Evolutionary conservation across 2,329 filamentous ascomycete genomes (phyloP), one percentile per base, ranked within the genome.

Genomic region (Aspergillus fijiensis): DNA sequence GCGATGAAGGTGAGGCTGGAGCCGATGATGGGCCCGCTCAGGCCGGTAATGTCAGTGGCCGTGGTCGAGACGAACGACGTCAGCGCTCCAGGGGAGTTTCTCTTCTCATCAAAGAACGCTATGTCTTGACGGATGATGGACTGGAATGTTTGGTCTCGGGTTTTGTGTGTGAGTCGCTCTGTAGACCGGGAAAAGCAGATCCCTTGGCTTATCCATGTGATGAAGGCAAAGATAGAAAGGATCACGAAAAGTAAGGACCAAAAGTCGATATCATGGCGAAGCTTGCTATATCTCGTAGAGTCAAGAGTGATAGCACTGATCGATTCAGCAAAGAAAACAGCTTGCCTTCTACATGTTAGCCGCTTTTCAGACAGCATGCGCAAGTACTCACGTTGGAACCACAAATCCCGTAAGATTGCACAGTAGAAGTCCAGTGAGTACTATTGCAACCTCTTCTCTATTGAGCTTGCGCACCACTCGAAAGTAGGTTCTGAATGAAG

Each of bases 21-120:
- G 2, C 55, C 55, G 9, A 61, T 45, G 5, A 49, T 47, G 2
- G 55, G 29, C 3, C 59, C 59, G 3, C 55, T 47, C 5, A 61
- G 27, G 3, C 59, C 59, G 6, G 55, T 39, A 14, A 61, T 50
- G 16, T 58, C 45, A 5, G 27, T 31, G 3, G 55, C 42, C 1
- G n/a, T 45, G 4, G 42, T 51, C 14, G 45, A 39, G 16, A 58
- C 31, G 4, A 55, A 48, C 5, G 55, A 45, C 5, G 39, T 45
- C 39, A 45, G 39, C n/a, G 39, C 39, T 16, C 39, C 39, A 45
- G 39, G 39, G 14, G 39, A 45, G 16, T 45, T 45, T n/a, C 5
- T 45, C 39, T 45, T 45, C 5, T 45, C 39, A n/a, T 61, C 55
- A 6, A 61, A 61, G 45, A 58, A 61, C 2, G 55, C 55, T 3